Evolutionary conservation across 2,329 filamentous ascomycete genomes (phyloP).

Genomic region (Xylaria sp.): DNA sequence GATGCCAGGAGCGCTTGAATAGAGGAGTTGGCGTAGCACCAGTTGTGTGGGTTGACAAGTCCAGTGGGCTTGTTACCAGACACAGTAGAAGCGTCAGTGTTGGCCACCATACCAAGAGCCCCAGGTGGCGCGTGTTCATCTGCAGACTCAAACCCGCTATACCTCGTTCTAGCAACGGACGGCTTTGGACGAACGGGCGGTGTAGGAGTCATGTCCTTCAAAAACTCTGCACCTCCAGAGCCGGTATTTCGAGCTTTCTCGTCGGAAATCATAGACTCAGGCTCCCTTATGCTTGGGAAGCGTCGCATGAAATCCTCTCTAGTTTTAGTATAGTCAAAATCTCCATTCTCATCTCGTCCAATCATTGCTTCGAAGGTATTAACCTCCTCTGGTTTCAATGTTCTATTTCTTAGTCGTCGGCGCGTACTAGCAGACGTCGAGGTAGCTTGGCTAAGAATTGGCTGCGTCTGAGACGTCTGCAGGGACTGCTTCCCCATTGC

Average conservation of each 20-base stretch:
- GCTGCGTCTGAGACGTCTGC: slow-evolving; percentile 53
- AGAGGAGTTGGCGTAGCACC: slow-evolving; percentile 93
- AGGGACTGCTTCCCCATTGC: slow-evolving; percentile 78
- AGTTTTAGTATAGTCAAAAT: slow-evolving; percentile 68
- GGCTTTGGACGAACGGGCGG: slow-evolving; percentile 76
- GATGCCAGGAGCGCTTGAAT: slow-evolving; percentile 86
- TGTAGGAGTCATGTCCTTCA: slow-evolving; percentile 60
- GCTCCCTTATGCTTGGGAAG: slow-evolving; percentile 76
- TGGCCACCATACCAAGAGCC: slow-evolving; percentile 56
- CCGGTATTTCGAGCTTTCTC: slow-evolving; percentile 47
- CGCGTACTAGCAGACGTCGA: slow-evolving; percentile 44
- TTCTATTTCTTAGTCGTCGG: slow-evolving; percentile 59
- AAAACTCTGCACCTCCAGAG: slow-evolving; percentile 53
- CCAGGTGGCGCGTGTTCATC: slow-evolving; percentile 50
- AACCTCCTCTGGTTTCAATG: slow-evolving; percentile 81
- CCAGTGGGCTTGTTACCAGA: slow-evolving; percentile 65
- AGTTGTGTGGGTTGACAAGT: slow-evolving; percentile 81
- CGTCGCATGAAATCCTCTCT: slow-evolving; percentile 87
- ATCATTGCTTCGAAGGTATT: slow-evolving; percentile 82
- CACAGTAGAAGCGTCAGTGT: slow-evolving; percentile 36
- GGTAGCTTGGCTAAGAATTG: slow-evolving; percentile 29
- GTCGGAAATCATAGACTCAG: slow-evolving; percentile 68
- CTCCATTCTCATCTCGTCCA: slow-evolving; percentile 68
- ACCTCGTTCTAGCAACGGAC: slow-evolving; percentile 76
- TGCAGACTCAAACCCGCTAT: slow-evolving; percentile 73